Evolutionary conservation across 1,284 basidiomycete species (phyloP), one percentile per base, ranked within the genome.

Genomic region (Ceraceosorus guamensis): DNA sequence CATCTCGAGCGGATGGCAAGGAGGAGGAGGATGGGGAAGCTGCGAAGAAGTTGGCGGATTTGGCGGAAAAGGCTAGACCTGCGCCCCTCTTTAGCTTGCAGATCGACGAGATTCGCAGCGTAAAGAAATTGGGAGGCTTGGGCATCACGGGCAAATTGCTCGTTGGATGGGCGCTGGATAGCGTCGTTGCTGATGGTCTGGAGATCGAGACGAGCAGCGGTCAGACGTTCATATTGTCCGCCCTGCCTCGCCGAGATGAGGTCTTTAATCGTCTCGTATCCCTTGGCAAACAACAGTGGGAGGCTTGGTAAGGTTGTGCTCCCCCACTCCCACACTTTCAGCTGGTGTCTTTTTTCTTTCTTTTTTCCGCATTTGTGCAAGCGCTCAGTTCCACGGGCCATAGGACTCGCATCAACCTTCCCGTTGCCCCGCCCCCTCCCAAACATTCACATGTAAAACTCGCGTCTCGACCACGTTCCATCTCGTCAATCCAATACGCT

Each of bases 131-230:
- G 5, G 75, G 75, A 13, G 75, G 75, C 2, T 52, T 77, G 24
- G 75, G 75, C 5, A 76, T 69, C 67, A 76, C 76, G 63, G 66
- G 63, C 5, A 77, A 76, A 55, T 56, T 77, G 16, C 56, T 75
- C 5, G 67, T 65, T 1, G 64, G 65, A 5, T 72, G 69, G 68
- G 68, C 68, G 0, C 41, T 70, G 48, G 64, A 65, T 5, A 51
- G 59, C 30, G 64, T 65, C 31, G 61, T 70, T 2, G 64, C 68
- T 2, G 68, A 70, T 52, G 68, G 66, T 0, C 53, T 70, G 11
- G 66, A 70, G 47, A 62, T 70, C 6, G 50, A 58, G n/a, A 70
- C 68, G 24, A 62, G 53, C 50, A 52, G 61, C 13, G 72, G 67
- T 13, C 52, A 72, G 4, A 59, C 61, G n/a, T 59, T 60, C 46